Percentiles rank a stretch among this genome's conserved stretches.
These are phyloP conservation scores for Podaxis sp. DNA, from an alignment of 768 basidiomycete species.

Conservation along the genomic window DNA sequence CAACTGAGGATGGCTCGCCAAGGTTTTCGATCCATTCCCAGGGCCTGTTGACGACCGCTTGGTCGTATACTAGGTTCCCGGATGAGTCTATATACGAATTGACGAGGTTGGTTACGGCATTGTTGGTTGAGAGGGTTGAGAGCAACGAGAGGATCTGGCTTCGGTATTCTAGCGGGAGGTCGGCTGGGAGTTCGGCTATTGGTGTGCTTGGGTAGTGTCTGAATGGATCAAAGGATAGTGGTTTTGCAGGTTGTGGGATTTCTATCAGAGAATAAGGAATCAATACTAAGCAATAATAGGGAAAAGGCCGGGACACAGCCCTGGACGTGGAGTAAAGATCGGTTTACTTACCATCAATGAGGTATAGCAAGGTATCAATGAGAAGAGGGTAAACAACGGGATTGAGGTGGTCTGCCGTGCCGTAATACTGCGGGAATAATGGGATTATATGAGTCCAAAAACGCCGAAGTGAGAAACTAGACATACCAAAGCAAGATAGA, in stretches of 20 bases:
- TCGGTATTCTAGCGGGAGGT: slow-evolving; percentile 56
- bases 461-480: slow-evolving; percentile 5
- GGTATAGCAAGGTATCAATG: slow-evolving; percentile 71
- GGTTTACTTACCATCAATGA: slow-evolving; percentile 62
- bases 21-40: slow-evolving; percentile 89
- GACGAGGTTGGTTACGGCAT: slow-evolving; percentile 55
- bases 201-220: slow-evolving; percentile 57
- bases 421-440: slow-evolving; percentile 45
- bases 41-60: slow-evolving; percentile 67
- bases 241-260: slow-evolving; percentile 58
- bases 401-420: slow-evolving; percentile 52
- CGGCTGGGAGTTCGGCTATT: slow-evolving; percentile 51
- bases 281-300: not conserved
- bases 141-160: slow-evolving; percentile 60
- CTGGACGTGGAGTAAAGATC: slow-evolving; percentile 1
- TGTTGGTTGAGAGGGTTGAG: slow-evolving; percentile 49
- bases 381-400: slow-evolving; percentile 62
- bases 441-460: not conserved
- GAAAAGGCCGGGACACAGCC: not conserved
- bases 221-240: slow-evolving; percentile 59
- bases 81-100: slow-evolving; percentile 55
- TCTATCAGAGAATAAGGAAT: slow-evolving; percentile 39
- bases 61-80: slow-evolving; percentile 49
- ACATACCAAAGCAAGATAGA: slow-evolving; percentile 55
- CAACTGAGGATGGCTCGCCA: slow-evolving; percentile 51